Conservation (phyloP, 345 rosid genomes). For the Clarkia xantiana region DNA sequence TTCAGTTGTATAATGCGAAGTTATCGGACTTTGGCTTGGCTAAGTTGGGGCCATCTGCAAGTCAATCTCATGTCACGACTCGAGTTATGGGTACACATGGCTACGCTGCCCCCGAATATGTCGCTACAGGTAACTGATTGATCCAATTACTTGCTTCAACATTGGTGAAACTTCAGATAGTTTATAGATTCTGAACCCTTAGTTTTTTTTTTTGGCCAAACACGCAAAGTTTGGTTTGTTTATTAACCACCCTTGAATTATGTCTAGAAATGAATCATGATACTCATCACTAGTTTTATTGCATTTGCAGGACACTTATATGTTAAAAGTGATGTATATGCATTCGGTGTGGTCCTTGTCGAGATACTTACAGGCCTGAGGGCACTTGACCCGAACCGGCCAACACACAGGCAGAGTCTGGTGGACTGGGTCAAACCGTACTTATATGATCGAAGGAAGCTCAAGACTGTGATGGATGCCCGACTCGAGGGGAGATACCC, state of each 20-base stretch:
- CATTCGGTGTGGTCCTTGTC: not conserved
- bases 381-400: not conserved
- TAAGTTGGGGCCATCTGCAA: conserved; percentile 5
- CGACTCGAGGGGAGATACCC: conserved; percentile 6
- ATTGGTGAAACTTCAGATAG: not conserved
- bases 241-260: no score
- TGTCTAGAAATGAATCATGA: not conserved
- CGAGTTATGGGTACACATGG: conserved; percentile 7
- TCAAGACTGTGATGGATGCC: conserved; percentile 5
- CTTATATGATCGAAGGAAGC: not conserved
- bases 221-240: no score
- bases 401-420: not conserved
- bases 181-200: not conserved
- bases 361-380: conserved; percentile 5
- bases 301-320: not conserved
- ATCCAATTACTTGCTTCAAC: no score
- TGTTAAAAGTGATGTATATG: conserved; percentile 5
- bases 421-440: conserved; percentile 1
- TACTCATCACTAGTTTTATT: not conserved
- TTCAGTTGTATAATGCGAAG: conserved; percentile 7
- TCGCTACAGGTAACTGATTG: conserved; percentile 8
- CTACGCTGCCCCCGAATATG: conserved; percentile 16
- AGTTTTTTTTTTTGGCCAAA: no score
- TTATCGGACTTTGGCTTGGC: conserved; percentile 15
- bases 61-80: conserved; percentile 8